Base-by-base conservation (phyloP, 768 basidiomycete genomes). In the Krasilnikovozyma curviuscula region DNA sequence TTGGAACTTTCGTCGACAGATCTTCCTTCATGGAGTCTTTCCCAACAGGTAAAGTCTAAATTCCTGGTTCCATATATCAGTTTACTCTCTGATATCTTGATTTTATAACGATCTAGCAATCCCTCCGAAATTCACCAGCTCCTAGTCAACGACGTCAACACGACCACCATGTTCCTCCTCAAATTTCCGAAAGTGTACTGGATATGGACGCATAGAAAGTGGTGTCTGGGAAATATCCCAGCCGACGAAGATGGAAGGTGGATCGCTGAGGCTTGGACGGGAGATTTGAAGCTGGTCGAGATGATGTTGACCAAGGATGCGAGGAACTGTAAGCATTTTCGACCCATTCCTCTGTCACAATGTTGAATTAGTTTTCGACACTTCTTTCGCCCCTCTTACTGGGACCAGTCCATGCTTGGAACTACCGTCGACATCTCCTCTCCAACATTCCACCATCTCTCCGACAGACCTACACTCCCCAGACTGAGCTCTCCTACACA, bases 151-250 rank as follows among this genome's bases (percentile, higher is more conserved):
- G 93, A 98, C 49, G 66, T 98, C 25, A 66, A 71, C 2, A 72
- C 88, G 68, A 95, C 89, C 0, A 83, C 79, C 61, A 66, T 70
- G 4, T 77, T 81, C 6, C 72, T 98, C 37, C 80, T 82, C 58
- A 69, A 72, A 8, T 76, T 89, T 59, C 93, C 93, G 13, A 98
- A 97, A 61, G 79, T 93, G 18, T 98, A 98, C 62, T 86, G 83
- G 79, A 86, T 97, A 56, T 98, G 93, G 93, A 95, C 88, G 61
- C 88, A 98, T 58, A 76, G 93, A 32, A 70, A 78, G 57, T 97
- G 93, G 93, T 89, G 89, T 59, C 73, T 98, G 2, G 79, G 81
- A 61, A 75, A 79, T 46, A 73, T 91, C 10, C 89, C 91, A 0
- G 69, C 72, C n/a, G n/a, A n/a, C n/a, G n/a, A n/a, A n/a, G n/a